phyloP scores from a whole-genome alignment of 306 rosid genomes.

The Prunus salicina region DNA sequence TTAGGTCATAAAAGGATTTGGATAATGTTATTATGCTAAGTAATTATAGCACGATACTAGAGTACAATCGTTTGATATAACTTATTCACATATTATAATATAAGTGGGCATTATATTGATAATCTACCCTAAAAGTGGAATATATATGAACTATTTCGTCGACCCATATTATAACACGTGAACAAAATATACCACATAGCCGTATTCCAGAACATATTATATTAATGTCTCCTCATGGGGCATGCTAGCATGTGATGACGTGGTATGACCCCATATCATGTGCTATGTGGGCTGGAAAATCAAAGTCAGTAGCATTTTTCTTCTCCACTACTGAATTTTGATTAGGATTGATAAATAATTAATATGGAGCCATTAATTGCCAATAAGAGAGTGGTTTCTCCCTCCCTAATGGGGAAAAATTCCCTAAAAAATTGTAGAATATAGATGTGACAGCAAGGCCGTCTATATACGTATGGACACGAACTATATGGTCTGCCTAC shows the following conservation, averaged over 20 bases:
- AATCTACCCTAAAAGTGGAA: no score
- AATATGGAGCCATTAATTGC: not conserved
- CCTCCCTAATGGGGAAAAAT: not conserved
- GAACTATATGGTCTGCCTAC: not conserved
- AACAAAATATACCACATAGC: no score
- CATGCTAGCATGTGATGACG: not conserved
- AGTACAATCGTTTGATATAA: rapidly evolving
- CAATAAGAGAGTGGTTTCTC: not conserved
- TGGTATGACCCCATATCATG: not conserved
- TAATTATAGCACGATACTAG: no score
- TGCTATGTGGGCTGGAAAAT: not conserved
- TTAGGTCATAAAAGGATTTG: no score
- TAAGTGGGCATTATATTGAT: no score
- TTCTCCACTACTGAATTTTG: not conserved
- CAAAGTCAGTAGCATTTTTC: not conserved
- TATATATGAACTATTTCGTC: no score
- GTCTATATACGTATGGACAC: not conserved
- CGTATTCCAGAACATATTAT: no score
- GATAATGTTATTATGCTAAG: no score
- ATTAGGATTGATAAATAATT: not conserved
- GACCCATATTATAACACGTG: no score
- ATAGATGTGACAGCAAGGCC: not conserved
- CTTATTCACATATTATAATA: no score
- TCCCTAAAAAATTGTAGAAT: not conserved
- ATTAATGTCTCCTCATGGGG: not conserved